Base-by-base conservation (phyloP, 202 grass and related monocot genomes). In the Setaria italica region DNA sequence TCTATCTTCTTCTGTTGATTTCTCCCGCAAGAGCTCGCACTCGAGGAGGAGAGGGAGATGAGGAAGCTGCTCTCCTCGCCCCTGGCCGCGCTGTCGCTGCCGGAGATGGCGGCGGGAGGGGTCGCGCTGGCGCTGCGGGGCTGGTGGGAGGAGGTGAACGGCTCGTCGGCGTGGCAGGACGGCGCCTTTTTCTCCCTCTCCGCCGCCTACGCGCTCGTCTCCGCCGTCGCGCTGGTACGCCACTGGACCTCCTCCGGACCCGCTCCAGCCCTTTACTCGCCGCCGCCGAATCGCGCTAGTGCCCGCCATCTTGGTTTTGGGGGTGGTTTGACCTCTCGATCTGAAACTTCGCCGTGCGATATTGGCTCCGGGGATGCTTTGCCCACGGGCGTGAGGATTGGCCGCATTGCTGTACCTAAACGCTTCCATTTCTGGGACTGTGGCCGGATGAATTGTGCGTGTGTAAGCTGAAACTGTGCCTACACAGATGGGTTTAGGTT, bases 61-160 rank as follows among this genome's bases (percentile, higher is more conserved):
- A 80, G 76, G 67, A 73, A 86, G 84, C 57, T 65, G 47, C 6
- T 54, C 21, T 80, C 68, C 15, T 53, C 67, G 56, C 63, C 46
- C 57, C 54, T 63, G 77, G 68, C 30, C 75, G 68, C 29, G 33
- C 78, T 79, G 62, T 30, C 71, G 34, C 49, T 11, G n/a, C 75
- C 14, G 45, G 73, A 67, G 60, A 55, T 59, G 86, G 47, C 68
- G 37, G 46, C 67, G 20, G 75, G 62, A 59, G 62, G 67, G 19
- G 45, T 53, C n/a, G n/a, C 21, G 7, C 63, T 58, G 43, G 81
- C 65, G 45, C 41, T 93, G 10, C 60, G 81, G 50, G 79, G 86
- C 15, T 95, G 89, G 94, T 95, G 94, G 94, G 66, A 51, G 53
- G 87, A 93, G 65, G 79, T 91, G 75, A 93, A 95, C 43, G 86